phyloP scores from a whole-genome alignment of 2,329 filamentous ascomycete genomes.

The Dactylonectria estremocensis region DNA sequence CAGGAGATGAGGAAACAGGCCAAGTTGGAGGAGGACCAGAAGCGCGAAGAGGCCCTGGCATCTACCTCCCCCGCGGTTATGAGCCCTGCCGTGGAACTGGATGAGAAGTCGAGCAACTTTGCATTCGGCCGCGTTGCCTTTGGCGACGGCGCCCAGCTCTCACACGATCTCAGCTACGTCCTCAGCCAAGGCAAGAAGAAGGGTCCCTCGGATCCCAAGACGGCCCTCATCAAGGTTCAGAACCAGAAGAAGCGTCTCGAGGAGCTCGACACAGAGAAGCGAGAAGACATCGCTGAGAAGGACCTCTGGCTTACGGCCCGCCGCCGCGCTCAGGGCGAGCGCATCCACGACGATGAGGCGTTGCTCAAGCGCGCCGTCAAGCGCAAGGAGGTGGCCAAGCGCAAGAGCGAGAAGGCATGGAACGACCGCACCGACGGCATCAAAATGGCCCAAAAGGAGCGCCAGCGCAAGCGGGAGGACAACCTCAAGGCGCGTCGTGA shows the following conservation, averaged over 20 bases:
- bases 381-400: slow-evolving; percentile 90
- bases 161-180: slow-evolving; percentile 78
- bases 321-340: slow-evolving; percentile 90
- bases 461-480: slow-evolving; percentile 86
- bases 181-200: slow-evolving; percentile 74
- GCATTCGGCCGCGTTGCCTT: slow-evolving; percentile 95
- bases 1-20: slow-evolving; percentile 85
- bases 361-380: slow-evolving; percentile 95
- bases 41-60: slow-evolving; percentile 74
- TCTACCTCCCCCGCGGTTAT: slow-evolving; percentile 74
- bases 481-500: slow-evolving; percentile 83
- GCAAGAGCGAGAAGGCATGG: slow-evolving; percentile 94
- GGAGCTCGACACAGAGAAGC: slow-evolving; percentile 83
- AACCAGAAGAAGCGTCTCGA: slow-evolving; percentile 87
- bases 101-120: slow-evolving; percentile 76
- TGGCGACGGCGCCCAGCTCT: slow-evolving; percentile 85
- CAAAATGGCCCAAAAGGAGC: slow-evolving; percentile 81
- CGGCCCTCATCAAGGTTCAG: slow-evolving; percentile 87
- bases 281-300: slow-evolving; percentile 91
- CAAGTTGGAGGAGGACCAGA: slow-evolving; percentile 83
- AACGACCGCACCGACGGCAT: slow-evolving; percentile 80
- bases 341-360: slow-evolving; percentile 87
- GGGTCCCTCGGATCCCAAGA: slow-evolving; percentile 87
- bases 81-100: slow-evolving; percentile 68
- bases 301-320: slow-evolving; percentile 94